These are phyloP conservation scores for Aurinia saxatilis DNA, from an alignment of 345 rosid genomes.

Conservation along the genomic window DNA sequence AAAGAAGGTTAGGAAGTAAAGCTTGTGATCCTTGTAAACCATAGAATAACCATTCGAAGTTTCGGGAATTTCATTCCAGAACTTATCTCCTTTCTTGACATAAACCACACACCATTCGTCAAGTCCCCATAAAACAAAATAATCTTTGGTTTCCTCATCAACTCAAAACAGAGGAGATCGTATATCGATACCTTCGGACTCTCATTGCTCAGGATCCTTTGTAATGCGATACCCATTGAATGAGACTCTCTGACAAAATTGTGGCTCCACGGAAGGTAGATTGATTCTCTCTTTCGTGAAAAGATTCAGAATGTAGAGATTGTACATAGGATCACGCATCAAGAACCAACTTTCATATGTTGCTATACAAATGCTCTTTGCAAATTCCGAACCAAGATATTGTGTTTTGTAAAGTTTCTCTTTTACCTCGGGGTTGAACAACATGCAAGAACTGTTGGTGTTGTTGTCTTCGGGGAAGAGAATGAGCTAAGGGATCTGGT, in stretches of 20 bases:
- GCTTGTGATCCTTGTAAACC: constrained; percentile 7
- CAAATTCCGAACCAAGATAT: too few species aligned
- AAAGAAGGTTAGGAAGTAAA: neutral
- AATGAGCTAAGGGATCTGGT: too few species aligned
- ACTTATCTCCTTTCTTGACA: neutral
- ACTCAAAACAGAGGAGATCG: neutral
- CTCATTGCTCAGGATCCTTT: neutral
- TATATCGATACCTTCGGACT: neutral
- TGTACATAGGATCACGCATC: too few species aligned
- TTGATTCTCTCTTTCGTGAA: too few species aligned
- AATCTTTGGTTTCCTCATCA: neutral
- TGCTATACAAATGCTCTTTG: too few species aligned
- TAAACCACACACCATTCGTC: neutral
- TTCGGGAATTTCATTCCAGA: neutral
- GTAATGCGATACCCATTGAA: too few species aligned
- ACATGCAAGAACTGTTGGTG: too few species aligned
- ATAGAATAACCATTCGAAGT: neutral
- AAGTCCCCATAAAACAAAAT: neutral
- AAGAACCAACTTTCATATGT: too few species aligned
- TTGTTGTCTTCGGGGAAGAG: too few species aligned
- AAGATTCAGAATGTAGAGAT: too few species aligned
- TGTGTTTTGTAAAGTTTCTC: too few species aligned
- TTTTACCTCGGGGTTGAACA: too few species aligned
- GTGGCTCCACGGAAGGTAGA: neutral
- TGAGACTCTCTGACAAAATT: neutral